Conservation (phyloP, 164 flowering plant genomes). For the Piper betle region DNA sequence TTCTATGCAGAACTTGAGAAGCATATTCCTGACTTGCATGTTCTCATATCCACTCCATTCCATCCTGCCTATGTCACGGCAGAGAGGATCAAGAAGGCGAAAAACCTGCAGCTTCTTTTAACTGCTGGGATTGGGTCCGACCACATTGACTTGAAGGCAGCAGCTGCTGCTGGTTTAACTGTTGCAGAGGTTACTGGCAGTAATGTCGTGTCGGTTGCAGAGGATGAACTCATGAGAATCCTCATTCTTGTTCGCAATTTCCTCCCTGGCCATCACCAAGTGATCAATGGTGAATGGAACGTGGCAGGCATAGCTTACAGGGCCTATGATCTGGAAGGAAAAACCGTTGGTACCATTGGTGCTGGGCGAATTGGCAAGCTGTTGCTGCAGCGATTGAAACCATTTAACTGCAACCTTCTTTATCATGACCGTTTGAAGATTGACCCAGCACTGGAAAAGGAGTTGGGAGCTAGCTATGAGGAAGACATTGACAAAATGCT, state of each 20-base stretch:
- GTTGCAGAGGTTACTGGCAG: conserved; percentile 99
- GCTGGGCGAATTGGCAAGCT: conserved; percentile 92
- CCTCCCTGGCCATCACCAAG: conserved; percentile 80
- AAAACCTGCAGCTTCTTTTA: conserved; percentile 72
- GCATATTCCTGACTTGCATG: conserved; percentile 88
- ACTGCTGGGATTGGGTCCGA: conserved; percentile 99
- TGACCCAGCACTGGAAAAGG: conserved; percentile 61
- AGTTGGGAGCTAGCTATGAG: conserved; percentile 72
- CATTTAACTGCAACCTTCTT: conserved; percentile 88
- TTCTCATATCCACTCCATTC: conserved; percentile 87
- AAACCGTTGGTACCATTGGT: conserved; percentile 94
- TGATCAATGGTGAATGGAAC: conserved; percentile 80
- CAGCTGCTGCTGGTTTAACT: conserved; percentile 86
- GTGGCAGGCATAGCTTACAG: conserved; percentile 81
- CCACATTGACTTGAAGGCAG: conserved; percentile 87
- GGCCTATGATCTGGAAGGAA: conserved; percentile 95
- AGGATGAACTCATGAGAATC: conserved; percentile 95
- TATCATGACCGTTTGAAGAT: conserved; percentile 84
- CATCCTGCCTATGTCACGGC: conserved; percentile 97
- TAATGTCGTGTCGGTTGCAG: conserved; percentile 91
- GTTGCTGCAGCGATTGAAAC: conserved; percentile 82
- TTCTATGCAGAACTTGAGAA: conserved; percentile 78
- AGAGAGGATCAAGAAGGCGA: conserved; percentile 87
- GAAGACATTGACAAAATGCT: conserved; percentile 92
- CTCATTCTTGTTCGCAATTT: conserved; percentile 89